Evolutionary conservation across 495 filamentous ascomycete genomes (phyloP).

Genomic region (Apodospora peruviana): DNA sequence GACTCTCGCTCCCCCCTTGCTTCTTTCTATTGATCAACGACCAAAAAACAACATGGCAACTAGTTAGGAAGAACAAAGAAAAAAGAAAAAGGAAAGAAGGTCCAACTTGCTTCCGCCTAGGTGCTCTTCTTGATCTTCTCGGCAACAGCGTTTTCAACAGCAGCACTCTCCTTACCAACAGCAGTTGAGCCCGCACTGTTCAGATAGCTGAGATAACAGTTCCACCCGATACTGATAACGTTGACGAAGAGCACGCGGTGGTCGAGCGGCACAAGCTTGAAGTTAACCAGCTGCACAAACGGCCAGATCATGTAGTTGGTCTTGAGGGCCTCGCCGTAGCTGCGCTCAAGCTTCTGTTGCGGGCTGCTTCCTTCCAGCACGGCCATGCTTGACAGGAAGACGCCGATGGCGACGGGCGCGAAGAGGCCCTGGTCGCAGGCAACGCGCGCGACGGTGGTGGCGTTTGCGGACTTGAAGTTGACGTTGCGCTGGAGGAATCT

Average conservation of each 20-base stretch:
- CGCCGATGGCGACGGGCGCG: slow-evolving; percentile 70
- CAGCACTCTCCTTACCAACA: neutral
- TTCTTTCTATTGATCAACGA: no score
- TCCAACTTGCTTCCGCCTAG: no score
- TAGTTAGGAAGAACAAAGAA: no score
- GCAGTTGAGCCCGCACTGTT: no score
- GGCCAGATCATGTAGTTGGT: slow-evolving; percentile 95
- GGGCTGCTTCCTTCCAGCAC: slow-evolving; percentile 75
- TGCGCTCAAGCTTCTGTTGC: slow-evolving; percentile 61
- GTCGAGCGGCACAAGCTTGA: slow-evolving; percentile 82
- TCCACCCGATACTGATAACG: slow-evolving; percentile 79
- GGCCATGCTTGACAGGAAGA: slow-evolving; percentile 83
- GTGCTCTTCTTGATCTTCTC: neutral
- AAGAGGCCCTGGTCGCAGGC: slow-evolving; percentile 81
- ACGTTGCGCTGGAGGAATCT: slow-evolving; percentile 62
- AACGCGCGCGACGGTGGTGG: slow-evolving; percentile 76
- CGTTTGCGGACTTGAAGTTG: slow-evolving; percentile 54
- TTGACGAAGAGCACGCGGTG: slow-evolving; percentile 87
- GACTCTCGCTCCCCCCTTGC: no score
- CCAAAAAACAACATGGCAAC: no score
- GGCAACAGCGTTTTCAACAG: neutral
- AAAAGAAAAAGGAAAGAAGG: no score
- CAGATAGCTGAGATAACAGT: slow-evolving; percentile 85
- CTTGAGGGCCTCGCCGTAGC: slow-evolving; percentile 62
- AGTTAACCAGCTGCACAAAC: slow-evolving; percentile 83